Base-by-base conservation (phyloP, 371 early-diverging fungal genomes). In the Mortierella sp. region DNA sequence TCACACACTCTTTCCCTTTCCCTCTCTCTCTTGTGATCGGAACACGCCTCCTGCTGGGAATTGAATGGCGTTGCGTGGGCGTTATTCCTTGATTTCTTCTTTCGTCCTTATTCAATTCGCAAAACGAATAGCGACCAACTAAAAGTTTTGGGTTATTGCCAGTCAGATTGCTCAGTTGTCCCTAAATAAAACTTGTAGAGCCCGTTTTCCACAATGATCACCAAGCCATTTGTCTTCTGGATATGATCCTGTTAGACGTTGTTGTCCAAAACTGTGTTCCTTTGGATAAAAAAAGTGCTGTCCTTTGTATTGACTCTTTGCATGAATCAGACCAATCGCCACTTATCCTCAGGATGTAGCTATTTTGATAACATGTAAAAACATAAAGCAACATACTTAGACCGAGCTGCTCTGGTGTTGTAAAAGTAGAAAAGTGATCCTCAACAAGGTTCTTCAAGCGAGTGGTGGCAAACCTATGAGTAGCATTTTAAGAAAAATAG, bases 391-490 rank as follows among this genome's bases (percentile, higher is more conserved):
- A 81, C 82, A 28, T 76, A 76, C 82, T 72, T 53, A 81, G 77
- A 6, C 76, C 82, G 49, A 66, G 67, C 40, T 79, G 80, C 57
- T 79, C 80, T 22, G 89, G 90, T 58, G 79, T 75, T 29, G 85
- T 75, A 73, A 96, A 90, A 28, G 92, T 77, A n/a, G 89, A 72
- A 75, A 93, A 91, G 75, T 95, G 95, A 74, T 92, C 91, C 63
- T 87, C 84, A 13, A 93, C 86, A 34, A 96, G 86, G 23, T 89
- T 86, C 59, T 90, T 92, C 7, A 95, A 75, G 57, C 94, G 88
- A 47, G 89, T 84, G 9, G 90, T 84, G 10, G 91, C 89, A 69
- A 91, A 94, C 37, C 80, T 79, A 65, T 58, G 8, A n/a, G 51
- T 23, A 23, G 5, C 26, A 23, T 9, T 23, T 23, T n/a, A 51